Conservation (phyloP, 441 rosid genomes). For the Gossypium schwendimanii region DNA sequence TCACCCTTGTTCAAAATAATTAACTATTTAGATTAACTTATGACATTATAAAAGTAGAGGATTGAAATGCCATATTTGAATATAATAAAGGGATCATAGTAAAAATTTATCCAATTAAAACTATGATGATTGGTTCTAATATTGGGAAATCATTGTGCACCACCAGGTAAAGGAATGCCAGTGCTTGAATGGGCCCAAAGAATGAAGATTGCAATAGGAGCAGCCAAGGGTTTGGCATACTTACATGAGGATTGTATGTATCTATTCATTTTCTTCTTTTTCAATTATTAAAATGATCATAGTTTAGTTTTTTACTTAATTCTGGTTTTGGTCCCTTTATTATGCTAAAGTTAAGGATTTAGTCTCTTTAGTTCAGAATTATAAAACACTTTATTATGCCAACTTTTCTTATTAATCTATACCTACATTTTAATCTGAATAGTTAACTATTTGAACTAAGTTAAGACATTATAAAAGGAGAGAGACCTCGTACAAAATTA, state of each 20-base stretch:
- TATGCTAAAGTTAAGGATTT: background rate
- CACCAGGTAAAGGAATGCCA: conserved; percentile 33
- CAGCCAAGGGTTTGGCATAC: conserved; percentile 92
- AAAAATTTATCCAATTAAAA: conserved; percentile 23
- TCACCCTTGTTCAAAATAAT: too few relatives aligned
- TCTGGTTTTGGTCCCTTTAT: background rate
- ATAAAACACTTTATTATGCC: too few relatives aligned
- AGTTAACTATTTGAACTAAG: background rate
- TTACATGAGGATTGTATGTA: conserved; percentile 85
- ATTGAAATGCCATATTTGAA: too few relatives aligned
- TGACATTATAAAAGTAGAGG: too few relatives aligned
- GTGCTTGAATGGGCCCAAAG: conserved; percentile 71
- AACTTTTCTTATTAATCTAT: too few relatives aligned
- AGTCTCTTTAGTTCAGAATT: background rate
- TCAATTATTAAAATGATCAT: background rate
- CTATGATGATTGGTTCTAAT: background rate
- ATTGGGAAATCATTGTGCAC: conserved; percentile 8
- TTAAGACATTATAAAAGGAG: too few relatives aligned
- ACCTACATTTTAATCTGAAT: background rate
- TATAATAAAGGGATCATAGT: too few relatives aligned
- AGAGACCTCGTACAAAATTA: background rate
- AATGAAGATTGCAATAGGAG: conserved; percentile 66
- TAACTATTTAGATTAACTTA: too few relatives aligned
- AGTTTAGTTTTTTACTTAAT: background rate
- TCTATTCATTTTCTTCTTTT: background rate